Conservation (phyloP, 768 basidiomycete genomes). For the Steccherinum ochraceum region DNA sequence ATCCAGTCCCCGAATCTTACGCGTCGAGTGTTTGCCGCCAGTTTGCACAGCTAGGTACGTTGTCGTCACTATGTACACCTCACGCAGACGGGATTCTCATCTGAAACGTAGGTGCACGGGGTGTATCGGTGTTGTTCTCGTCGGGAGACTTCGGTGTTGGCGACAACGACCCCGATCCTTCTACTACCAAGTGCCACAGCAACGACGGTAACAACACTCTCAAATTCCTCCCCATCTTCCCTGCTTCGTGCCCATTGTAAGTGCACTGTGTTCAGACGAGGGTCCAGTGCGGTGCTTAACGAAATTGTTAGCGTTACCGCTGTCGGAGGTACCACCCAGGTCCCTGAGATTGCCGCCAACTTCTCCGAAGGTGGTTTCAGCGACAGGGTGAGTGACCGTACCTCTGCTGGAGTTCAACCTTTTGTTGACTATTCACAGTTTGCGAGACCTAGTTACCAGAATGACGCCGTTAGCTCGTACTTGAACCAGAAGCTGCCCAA, state of each 20-base stretch:
- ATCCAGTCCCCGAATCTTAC: not conserved
- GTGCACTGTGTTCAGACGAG: too few relatives aligned
- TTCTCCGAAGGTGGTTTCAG: conserved; percentile 72
- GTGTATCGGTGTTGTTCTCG: conserved; percentile 54
- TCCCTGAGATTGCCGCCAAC: conserved; percentile 49
- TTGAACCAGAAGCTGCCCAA: conserved; percentile 35
- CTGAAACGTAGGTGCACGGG: conserved; percentile 44
- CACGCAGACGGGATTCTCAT: too few relatives aligned
- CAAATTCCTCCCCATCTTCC: conserved; percentile 45
- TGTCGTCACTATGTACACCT: too few relatives aligned
- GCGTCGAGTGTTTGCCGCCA: conserved; percentile 39
- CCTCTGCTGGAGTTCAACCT: not conserved
- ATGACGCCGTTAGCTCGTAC: conserved; percentile 33
- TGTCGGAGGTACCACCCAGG: conserved; percentile 50
- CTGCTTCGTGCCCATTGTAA: conserved; percentile 34
- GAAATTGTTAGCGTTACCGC: conserved; percentile 63
- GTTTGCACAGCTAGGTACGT: not conserved
- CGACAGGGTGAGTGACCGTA: conserved; percentile 44
- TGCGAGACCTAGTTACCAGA: conserved; percentile 44
- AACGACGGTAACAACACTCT: conserved; percentile 49
- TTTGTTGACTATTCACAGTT: conserved; percentile 30
- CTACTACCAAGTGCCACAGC: conserved; percentile 31
- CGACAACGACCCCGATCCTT: conserved; percentile 32
- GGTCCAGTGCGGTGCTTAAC: too few relatives aligned
- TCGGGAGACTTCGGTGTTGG: conserved; percentile 67